A percentile compares a stretch with the other conserved stretches of the same genome.
Conservation (phyloP, 73 alveolate species). For the Symbiodinium natans region DNA sequence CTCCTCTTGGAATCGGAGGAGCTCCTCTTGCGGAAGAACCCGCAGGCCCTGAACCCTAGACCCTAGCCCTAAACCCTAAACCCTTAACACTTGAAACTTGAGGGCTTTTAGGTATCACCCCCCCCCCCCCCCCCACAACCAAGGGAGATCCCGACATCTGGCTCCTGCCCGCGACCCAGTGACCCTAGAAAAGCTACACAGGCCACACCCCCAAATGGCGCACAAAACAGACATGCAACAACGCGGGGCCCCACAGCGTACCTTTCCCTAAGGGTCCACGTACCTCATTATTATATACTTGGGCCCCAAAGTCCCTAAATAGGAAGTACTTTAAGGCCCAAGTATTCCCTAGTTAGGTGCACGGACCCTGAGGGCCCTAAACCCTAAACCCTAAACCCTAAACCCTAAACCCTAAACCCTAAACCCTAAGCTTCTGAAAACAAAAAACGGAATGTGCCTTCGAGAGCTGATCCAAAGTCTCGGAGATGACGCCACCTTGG, state of each 20-base stretch:
- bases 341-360: background rate
- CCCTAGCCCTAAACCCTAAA: too few species aligned
- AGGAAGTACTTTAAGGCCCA: background rate
- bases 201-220: background rate
- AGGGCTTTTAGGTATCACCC: background rate
- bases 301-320: too few species aligned
- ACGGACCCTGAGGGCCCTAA: background rate
- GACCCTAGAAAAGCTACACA: background rate
- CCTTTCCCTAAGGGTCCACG: too few species aligned
- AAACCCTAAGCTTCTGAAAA: slow-evolving; percentile 52
- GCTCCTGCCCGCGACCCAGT: too few species aligned
- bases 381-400: slow-evolving; percentile 82
- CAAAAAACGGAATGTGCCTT: too few species aligned
- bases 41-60: too few species aligned
- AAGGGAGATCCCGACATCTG: background rate
- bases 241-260: background rate
- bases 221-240: background rate
- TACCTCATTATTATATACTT: too few species aligned
- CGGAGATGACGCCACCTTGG: slow-evolving; percentile 97
- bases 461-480: slow-evolving; percentile 97
- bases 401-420: background rate
- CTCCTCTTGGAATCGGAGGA: slow-evolving; percentile 96
- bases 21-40: slow-evolving; percentile 33
- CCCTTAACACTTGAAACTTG: background rate
- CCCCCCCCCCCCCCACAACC: background rate